These are phyloP conservation scores for Fennellomyces sp. DNA, from an alignment of 371 early-diverging fungal genomes.

Conservation along the genomic window DNA sequence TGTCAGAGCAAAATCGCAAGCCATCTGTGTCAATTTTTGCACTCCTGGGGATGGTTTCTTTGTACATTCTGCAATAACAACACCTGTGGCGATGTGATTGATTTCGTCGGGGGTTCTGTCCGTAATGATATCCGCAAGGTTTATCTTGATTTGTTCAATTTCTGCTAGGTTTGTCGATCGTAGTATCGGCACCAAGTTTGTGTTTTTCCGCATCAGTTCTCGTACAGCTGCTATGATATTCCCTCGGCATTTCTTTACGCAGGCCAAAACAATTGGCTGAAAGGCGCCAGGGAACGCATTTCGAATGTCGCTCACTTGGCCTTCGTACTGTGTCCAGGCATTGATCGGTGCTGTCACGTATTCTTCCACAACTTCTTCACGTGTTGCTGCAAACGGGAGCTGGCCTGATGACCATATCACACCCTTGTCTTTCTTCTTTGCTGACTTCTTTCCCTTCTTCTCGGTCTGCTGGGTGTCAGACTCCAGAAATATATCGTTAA, in stretches of 20 bases:
- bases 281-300: slow-evolving; percentile 18
- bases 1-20: slow-evolving; percentile 47
- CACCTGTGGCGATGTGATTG: slow-evolving; percentile 41
- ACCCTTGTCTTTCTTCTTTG: slow-evolving; percentile 17
- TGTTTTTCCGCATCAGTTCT: slow-evolving; percentile 15
- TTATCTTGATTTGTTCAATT: slow-evolving; percentile 1
- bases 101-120: slow-evolving; percentile 1
- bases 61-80: slow-evolving; percentile 23
- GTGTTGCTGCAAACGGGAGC: not conserved
- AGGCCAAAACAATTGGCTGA: slow-evolving; percentile 8
- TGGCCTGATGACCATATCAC: slow-evolving; percentile 11
- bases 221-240: slow-evolving; percentile 18
- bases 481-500: slow-evolving; percentile 28
- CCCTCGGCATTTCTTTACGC: slow-evolving; percentile 19
- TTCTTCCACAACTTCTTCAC: not conserved
- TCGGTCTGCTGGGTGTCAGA: not conserved
- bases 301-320: slow-evolving; percentile 8
- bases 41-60: not conserved
- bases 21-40: slow-evolving; percentile 17
- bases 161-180: slow-evolving; percentile 30
- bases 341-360: slow-evolving; percentile 28
- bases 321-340: slow-evolving; percentile 44
- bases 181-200: slow-evolving; percentile 23
- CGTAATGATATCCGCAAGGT: not conserved
- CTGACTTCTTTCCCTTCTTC: slow-evolving; percentile 13